phyloP scores from a whole-genome alignment of 495 filamentous ascomycete species.

The Bacidia rubella region DNA sequence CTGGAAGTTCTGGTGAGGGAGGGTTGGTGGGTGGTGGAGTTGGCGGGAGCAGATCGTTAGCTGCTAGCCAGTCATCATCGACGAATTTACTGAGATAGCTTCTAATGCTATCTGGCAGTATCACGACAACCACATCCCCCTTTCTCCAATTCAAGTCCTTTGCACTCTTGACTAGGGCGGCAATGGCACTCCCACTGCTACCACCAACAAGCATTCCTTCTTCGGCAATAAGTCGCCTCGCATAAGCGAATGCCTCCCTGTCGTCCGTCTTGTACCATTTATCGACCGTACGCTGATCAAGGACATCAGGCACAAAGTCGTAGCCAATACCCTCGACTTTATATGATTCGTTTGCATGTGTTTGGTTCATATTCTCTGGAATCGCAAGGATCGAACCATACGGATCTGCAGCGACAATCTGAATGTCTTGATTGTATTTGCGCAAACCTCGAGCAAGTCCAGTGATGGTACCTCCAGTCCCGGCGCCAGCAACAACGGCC shows the following conservation, averaged over 20 bases:
- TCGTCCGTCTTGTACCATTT: slow-evolving; percentile 98
- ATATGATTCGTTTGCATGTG: slow-evolving; percentile 68
- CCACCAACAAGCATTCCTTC: slow-evolving; percentile 92
- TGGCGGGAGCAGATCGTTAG: slow-evolving; percentile 70
- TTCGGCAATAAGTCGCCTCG: slow-evolving; percentile 79
- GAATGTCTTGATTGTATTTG: slow-evolving; percentile 71
- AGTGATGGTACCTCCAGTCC: slow-evolving; percentile 91
- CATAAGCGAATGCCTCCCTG: slow-evolving; percentile 76
- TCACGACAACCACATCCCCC: slow-evolving; percentile 73
- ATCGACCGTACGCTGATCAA: slow-evolving; percentile 70
- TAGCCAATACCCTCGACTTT: slow-evolving; percentile 99
- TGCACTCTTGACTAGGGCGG: slow-evolving; percentile 65
- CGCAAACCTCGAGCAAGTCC: slow-evolving; percentile 74
- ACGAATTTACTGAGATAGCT: slow-evolving; percentile 99
- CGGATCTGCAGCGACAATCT: slow-evolving; percentile 85
- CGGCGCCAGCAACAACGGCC: slow-evolving; percentile 80
- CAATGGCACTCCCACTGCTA: slow-evolving; percentile 84
- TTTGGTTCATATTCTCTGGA: slow-evolving; percentile 62
- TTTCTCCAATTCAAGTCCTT: slow-evolving; percentile 61
- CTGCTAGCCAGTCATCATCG: slow-evolving; percentile 95
- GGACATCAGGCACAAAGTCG: slow-evolving; percentile 91
- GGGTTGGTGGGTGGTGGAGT: slow-evolving; percentile 37
- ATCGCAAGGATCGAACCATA: slow-evolving; percentile 77
- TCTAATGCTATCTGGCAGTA: slow-evolving; percentile 89
- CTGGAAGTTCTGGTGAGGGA: slow-evolving; percentile 25